A percentile compares a stretch with the other conserved stretches of the same genome.
phyloP scores from a whole-genome alignment of 2,329 filamentous ascomycete species.

The Nigrospora sphaerica region DNA sequence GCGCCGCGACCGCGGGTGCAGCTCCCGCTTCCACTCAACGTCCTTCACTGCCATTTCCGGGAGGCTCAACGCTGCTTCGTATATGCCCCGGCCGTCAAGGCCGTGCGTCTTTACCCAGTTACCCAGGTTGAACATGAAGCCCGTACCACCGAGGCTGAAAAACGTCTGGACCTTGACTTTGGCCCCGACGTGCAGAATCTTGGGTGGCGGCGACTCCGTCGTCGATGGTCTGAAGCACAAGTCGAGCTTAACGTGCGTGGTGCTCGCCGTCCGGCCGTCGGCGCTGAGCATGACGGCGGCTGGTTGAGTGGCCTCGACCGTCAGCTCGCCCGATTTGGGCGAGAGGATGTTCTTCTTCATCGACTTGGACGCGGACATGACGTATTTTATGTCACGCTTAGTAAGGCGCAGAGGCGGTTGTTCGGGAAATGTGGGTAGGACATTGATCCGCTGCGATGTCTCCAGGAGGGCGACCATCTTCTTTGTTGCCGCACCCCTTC shows the following conservation, averaged over 20 bases:
- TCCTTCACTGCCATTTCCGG: conserved; percentile 19
- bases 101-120: conserved; percentile 30
- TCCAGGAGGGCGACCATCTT: conserved; percentile 29
- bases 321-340: conserved; percentile 42
- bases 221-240: conserved; percentile 40
- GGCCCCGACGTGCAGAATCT: conserved; percentile 38
- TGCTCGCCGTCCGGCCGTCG: conserved; percentile 36
- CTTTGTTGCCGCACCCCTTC: conserved; percentile 8
- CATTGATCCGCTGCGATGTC: conserved; percentile 36
- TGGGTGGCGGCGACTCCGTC: conserved; percentile 36
- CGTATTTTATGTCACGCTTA: conserved; percentile 40
- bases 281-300: conserved; percentile 40
- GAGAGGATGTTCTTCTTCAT: conserved; percentile 46
- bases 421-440: conserved; percentile 43
- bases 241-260: conserved; percentile 35
- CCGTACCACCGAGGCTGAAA: conserved; percentile 39
- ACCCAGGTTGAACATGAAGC: conserved; percentile 42
- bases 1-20: conserved; percentile 27
- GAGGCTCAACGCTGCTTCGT: conserved; percentile 36
- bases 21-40: conserved; percentile 33
- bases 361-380: conserved; percentile 41
- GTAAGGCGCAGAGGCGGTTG: conserved; percentile 44
- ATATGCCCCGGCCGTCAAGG: conserved; percentile 37
- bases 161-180: conserved; percentile 47
- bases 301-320: conserved; percentile 37